Percentiles rank a stretch among this genome's conserved stretches.
These are phyloP conservation scores for Colletotrichum eleusines DNA, from an alignment of 2,329 filamentous ascomycete species.

Conservation along the genomic window DNA sequence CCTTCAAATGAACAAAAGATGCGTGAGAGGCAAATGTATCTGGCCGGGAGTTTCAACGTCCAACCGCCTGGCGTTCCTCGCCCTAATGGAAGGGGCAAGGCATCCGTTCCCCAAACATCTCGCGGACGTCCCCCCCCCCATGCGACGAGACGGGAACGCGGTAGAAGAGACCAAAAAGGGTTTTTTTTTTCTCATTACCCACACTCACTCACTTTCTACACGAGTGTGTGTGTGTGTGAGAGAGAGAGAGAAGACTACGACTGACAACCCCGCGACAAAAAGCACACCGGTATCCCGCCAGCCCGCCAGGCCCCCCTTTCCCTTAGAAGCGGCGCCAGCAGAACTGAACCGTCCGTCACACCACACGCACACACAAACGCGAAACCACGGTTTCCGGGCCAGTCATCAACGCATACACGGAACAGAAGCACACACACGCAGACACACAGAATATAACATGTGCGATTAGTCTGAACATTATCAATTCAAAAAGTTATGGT, in stretches of 20 bases:
- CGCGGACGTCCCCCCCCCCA: too few species aligned
- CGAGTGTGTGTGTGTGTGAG: too few species aligned
- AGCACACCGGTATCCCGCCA: neutral
- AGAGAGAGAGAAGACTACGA: neutral
- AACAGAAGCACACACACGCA: neutral
- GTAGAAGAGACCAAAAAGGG: neutral
- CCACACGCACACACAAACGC: neutral
- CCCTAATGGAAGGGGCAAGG: too few species aligned
- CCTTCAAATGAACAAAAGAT: too few species aligned
- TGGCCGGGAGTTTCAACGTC: too few species aligned
- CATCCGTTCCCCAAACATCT: too few species aligned
- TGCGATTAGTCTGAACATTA: conserved; percentile 18
- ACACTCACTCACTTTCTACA: neutral
- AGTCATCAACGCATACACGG: neutral
- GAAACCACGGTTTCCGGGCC: neutral
- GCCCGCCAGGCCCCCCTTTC: too few species aligned
- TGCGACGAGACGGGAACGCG: too few species aligned
- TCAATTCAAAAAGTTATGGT: conserved; percentile 28
- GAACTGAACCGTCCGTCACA: neutral
- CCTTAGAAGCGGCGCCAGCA: too few species aligned
- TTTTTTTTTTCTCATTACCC: neutral
- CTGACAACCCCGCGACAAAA: neutral
- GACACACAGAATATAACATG: neutral
- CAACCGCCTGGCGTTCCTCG: too few species aligned
- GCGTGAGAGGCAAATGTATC: too few species aligned